Base-by-base conservation (phyloP, 306 rosid species). In the Arachis stenosperma region DNA sequence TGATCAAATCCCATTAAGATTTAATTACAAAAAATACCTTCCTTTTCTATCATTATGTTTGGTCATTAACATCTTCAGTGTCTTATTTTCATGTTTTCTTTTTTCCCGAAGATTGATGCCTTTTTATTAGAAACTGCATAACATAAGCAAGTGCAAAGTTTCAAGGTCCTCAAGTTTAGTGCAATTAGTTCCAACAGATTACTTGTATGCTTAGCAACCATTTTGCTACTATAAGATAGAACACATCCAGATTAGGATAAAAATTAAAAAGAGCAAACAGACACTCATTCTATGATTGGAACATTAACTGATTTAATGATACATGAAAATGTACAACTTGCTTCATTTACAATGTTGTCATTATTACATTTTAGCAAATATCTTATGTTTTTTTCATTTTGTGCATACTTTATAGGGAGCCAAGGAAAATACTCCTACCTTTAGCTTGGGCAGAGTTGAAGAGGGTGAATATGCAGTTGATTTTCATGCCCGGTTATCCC, bases 391-490 rank as follows among this genome's bases (percentile, higher is more conserved):
- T 22, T 22, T 22, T 22, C 27, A 22, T 22, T 22, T 57, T 71
- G 67, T 78, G 50, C 69, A 22, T 22, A 22, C 27, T 22, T 22
- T 22, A 22, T 69, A 95, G 98, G 99, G 99, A 81, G 81, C 85
- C 42, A 95, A 84, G 82, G 96, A 86, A 69, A 81, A 69, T 10
- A 69, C 82, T 73, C 97, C 93, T 0, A 88, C 96, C 51, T 83
- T 95, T 74, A 79, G 90, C 82, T 81, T 95, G 96, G 78, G 60
- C 33, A 37, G 67, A 68, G 77, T 88, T 11, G 89, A 95, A 83
- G 97, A 86, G 69, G 97, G 97, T 69, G 85, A 81, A 22, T 22
- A 22, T 22, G 27, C 1, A 0, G 27, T 22, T 22, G 27, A 22
- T 22, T 22, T 22, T 22, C 27, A 22, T 22, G 27, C 1, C 27